A percentile compares a stretch with the other conserved stretches of the same genome.
Evolutionary conservation across 176 grass and related monocot genomes (phyloP).

Genomic region (Aegilops umbellulata): DNA sequence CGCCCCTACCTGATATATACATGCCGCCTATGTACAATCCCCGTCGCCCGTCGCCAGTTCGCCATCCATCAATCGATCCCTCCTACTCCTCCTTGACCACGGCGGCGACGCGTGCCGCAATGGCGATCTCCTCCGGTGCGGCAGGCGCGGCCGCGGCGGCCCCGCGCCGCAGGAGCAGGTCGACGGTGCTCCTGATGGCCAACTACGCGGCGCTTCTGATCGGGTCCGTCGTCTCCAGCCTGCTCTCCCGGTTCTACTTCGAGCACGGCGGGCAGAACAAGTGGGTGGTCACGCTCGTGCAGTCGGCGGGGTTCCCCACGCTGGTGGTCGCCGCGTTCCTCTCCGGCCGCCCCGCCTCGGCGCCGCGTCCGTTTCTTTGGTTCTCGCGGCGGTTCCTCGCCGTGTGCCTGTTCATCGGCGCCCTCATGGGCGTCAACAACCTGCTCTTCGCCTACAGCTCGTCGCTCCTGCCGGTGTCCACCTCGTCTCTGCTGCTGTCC

Average conservation of each 20-base stretch:
- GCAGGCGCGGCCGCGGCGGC: background rate
- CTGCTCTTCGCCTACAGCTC: conserved; percentile 70
- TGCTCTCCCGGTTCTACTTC: conserved; percentile 90
- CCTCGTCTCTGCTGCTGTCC: conserved; percentile 83
- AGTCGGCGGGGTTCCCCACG: conserved; percentile 76
- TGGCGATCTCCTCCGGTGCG: background rate
- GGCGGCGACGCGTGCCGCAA: background rate
- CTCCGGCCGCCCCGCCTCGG: conserved; percentile 16
- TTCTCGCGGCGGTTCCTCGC: conserved; percentile 51
- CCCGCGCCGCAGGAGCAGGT: background rate
- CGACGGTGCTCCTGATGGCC: conserved; percentile 34
- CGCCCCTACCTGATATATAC: background rate
- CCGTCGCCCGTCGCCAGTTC: background rate
- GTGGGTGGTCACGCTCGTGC: conserved; percentile 83
- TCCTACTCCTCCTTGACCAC: background rate
- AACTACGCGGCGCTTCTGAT: conserved; percentile 67
- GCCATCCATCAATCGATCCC: background rate
- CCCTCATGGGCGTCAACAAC: conserved; percentile 83
- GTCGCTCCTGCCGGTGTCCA: conserved; percentile 86
- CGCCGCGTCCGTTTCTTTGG: conserved; percentile 34
- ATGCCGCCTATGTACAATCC: background rate
- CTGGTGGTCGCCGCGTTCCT: conserved; percentile 53
- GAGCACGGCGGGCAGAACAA: conserved; percentile 59
- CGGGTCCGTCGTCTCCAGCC: conserved; percentile 63
- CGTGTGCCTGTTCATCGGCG: conserved; percentile 53